These are phyloP conservation scores for Pseudogymnoascus sp. DNA, from an alignment of 2,329 filamentous ascomycete species.

Conservation along the genomic window DNA sequence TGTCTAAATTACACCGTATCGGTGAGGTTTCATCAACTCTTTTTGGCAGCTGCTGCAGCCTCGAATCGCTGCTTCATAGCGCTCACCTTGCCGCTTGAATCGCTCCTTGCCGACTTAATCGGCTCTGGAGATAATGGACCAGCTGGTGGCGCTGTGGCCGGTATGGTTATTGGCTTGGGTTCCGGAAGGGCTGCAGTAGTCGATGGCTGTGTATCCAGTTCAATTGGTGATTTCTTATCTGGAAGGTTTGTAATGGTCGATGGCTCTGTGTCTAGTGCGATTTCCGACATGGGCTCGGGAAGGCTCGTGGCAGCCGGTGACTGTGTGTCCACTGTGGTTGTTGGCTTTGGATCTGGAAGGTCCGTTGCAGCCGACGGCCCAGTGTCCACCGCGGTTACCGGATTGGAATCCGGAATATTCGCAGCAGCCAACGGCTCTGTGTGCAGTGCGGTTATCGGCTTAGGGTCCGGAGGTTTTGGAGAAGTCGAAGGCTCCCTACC, in stretches of 20 bases:
- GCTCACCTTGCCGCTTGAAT: neutral
- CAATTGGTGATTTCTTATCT: neutral
- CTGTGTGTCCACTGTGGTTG: neutral
- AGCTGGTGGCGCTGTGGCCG: neutral
- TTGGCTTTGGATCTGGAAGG: neutral
- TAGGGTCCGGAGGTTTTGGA: neutral
- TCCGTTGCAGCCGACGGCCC: neutral
- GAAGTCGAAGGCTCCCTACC: neutral
- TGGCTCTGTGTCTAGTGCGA: neutral
- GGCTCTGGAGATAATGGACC: neutral
- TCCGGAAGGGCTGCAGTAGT: neutral
- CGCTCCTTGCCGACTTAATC: neutral
- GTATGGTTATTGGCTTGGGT: neutral
- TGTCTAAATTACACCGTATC: neutral
- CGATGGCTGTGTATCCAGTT: neutral
- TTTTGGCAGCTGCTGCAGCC: neutral
- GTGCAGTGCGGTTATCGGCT: neutral
- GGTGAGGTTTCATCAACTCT: neutral
- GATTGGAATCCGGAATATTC: neutral
- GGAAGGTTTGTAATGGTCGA: neutral
- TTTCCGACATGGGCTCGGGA: neutral
- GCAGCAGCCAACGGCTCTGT: neutral
- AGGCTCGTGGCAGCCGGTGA: neutral
- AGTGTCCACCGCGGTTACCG: neutral
- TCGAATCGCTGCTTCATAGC: constrained; percentile 3